phyloP scores from a whole-genome alignment of 2,329 filamentous ascomycete species.

The Neofusicoccum cordaticola region DNA sequence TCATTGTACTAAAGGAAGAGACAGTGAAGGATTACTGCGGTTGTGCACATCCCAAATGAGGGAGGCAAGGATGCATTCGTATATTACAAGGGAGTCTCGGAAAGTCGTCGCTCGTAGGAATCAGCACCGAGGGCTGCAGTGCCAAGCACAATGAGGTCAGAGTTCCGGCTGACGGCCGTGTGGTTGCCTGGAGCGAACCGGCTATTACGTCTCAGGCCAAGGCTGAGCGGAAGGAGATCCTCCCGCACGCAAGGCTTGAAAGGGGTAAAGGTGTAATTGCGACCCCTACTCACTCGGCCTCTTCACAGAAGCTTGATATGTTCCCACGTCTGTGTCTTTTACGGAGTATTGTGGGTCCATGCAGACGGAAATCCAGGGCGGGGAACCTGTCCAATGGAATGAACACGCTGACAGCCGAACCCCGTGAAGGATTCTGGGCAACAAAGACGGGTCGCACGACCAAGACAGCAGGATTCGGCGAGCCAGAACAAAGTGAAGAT shows the following conservation, averaged over 20 bases:
- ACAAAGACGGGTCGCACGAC: background rate
- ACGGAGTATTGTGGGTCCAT: background rate
- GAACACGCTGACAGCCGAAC: background rate
- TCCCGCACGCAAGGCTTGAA: background rate
- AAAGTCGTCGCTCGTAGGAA: no score
- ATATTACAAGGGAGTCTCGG: no score
- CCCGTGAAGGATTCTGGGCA: background rate
- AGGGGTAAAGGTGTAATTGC: background rate
- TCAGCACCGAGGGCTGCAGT: no score
- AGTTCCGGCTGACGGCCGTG: no score
- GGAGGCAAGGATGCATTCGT: background rate
- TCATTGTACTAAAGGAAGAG: background rate
- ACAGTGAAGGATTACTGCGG: background rate
- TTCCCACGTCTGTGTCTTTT: background rate
- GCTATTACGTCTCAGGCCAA: no score
- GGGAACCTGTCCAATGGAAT: background rate
- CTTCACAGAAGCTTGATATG: background rate
- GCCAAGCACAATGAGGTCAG: no score
- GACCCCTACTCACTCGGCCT: background rate
- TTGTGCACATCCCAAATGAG: background rate
- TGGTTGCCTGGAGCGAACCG: no score
- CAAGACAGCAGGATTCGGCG: background rate
- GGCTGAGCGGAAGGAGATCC: background rate
- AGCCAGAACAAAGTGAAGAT: no score
- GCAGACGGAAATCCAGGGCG: background rate